A percentile compares a stretch with the other conserved stretches of the same genome.
These are phyloP conservation scores for Pythium graminicola DNA, from an alignment of 352 stramenopile genomes.

Conservation along the genomic window DNA sequence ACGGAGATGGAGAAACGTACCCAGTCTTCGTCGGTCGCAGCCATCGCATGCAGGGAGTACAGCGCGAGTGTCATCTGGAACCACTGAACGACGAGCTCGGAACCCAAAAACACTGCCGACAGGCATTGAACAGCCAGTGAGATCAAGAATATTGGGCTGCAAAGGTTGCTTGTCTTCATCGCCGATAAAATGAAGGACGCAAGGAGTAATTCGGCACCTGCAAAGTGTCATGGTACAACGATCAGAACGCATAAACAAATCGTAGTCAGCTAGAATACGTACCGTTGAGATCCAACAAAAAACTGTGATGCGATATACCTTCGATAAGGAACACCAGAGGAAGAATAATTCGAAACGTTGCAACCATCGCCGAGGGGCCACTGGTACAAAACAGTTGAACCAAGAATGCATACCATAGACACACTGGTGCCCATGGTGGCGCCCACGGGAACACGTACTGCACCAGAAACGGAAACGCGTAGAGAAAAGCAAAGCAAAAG, in stretches of 20 bases:
- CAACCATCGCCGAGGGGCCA: conserved; percentile 76
- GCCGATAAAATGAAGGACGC: conserved; percentile 83
- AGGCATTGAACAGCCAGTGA: conserved; percentile 71
- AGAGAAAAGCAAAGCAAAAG: conserved; percentile 84
- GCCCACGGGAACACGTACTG: conserved; percentile 86
- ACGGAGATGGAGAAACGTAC: conserved; percentile 25
- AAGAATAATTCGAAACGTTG: conserved; percentile 77
- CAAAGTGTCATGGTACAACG: not conserved
- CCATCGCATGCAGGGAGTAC: conserved; percentile 78
- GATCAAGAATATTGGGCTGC: conserved; percentile 76
- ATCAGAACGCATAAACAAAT: too few species aligned
- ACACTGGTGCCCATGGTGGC: conserved; percentile 81
- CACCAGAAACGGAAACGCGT: conserved; percentile 81
- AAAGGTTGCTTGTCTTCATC: conserved; percentile 81
- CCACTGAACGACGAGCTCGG: conserved; percentile 80
- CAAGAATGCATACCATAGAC: conserved; percentile 87
- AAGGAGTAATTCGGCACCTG: conserved; percentile 70
- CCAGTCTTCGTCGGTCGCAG: conserved; percentile 68
- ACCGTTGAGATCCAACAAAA: conserved; percentile 87
- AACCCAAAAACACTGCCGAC: conserved; percentile 75
- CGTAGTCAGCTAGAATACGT: too few species aligned
- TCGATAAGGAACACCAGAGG: conserved; percentile 83
- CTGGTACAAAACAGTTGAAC: conserved; percentile 85
- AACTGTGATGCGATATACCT: conserved; percentile 85
- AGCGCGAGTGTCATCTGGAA: conserved; percentile 75